These are phyloP conservation scores for Jackrogersella minutella DNA, from an alignment of 495 filamentous ascomycete genomes.

Conservation along the genomic window DNA sequence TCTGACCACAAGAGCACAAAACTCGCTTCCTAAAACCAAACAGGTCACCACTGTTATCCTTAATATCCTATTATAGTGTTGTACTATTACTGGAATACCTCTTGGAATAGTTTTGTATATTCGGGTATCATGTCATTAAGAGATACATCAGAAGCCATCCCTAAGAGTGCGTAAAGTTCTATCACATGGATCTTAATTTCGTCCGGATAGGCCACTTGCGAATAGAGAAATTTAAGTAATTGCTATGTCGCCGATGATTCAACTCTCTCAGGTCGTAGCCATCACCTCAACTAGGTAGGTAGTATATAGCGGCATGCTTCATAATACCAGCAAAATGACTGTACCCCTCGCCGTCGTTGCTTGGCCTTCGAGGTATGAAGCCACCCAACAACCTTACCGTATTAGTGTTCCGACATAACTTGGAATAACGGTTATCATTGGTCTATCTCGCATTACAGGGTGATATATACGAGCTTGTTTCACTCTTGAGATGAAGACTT, in stretches of 20 bases:
- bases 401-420: not conserved
- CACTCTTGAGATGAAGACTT: not conserved
- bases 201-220: conserved; percentile 3
- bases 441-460: not conserved
- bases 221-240: conserved; percentile 6
- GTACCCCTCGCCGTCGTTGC: not conserved
- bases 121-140: conserved; percentile 33
- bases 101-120: conserved; percentile 32
- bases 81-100: conserved; percentile 26
- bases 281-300: not conserved
- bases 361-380: not conserved
- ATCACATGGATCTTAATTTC: conserved; percentile 29
- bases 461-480: not conserved
- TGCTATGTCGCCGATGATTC: not conserved
- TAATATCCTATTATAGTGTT: too few relatives aligned
- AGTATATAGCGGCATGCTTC: not conserved
- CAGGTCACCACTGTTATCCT: too few relatives aligned
- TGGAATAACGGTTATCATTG: not conserved
- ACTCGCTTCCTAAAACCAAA: not conserved
- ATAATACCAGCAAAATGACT: not conserved
- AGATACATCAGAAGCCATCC: conserved; percentile 36
- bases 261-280: not conserved
- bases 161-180: conserved; percentile 42
- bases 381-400: not conserved
- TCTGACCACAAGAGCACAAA: not conserved